Conservation (phyloP, 2,329 filamentous ascomycete genomes). For the Pseudopyricularia javanii region DNA sequence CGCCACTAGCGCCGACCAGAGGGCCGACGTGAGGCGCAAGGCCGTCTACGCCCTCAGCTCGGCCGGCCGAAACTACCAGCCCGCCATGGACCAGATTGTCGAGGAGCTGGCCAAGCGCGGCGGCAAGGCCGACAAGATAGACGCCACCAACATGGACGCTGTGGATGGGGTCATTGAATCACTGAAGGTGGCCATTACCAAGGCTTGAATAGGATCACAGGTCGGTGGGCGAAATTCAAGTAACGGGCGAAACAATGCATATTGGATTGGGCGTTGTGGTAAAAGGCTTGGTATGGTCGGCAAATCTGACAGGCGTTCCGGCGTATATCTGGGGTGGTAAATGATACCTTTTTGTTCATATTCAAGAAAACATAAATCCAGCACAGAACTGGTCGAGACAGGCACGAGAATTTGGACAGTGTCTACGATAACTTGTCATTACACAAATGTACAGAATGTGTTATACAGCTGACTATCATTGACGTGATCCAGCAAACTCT, state of each 20-base stretch:
- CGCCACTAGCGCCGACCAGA: slow-evolving; percentile 44
- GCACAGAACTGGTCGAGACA: neutral
- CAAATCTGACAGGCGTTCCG: neutral
- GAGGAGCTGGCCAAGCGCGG: slow-evolving; percentile 46
- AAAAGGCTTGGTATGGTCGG: neutral
- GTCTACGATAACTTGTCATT: neutral
- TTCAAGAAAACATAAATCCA: neutral
- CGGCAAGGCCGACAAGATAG: slow-evolving; percentile 42
- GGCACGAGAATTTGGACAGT: neutral
- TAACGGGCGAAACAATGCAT: neutral
- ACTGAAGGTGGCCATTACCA: slow-evolving; percentile 38
- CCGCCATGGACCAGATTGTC: slow-evolving; percentile 58
- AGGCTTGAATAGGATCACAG: neutral
- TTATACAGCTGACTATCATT: neutral
- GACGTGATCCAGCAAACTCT: neutral
- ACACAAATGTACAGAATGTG: slow-evolving; percentile 5
- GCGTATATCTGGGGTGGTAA: neutral
- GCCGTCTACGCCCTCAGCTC: slow-evolving; percentile 82
- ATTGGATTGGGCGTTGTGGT: neutral
- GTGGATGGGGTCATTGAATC: slow-evolving; percentile 64
- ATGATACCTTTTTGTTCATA: neutral
- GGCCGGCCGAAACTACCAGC: slow-evolving; percentile 79
- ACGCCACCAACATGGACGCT: slow-evolving; percentile 77
- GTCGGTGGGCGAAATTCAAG: neutral
- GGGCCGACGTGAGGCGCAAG: slow-evolving; percentile 63